Base-by-base conservation (phyloP, 305 asterid species). In the Ilex paraguariensis region DNA sequence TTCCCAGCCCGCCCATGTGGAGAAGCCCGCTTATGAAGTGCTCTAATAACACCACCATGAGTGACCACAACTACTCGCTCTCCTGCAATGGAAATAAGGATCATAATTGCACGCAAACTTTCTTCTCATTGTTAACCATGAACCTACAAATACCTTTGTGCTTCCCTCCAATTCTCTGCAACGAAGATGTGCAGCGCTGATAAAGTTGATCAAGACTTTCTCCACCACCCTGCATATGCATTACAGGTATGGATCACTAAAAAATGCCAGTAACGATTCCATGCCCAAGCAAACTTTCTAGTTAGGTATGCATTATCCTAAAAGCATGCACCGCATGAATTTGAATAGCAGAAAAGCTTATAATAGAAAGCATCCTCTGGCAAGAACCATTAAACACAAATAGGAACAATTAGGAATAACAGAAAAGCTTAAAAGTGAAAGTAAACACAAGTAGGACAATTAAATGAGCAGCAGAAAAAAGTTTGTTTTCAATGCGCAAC, bases 11-110 rank as follows among this genome's bases (percentile, higher is more conserved):
- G 73, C 44, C 78, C 72, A 42, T 71, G 77, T 44, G 91, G 81
- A 57, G 86, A 75, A 69, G 82, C 94, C 72, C 80, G 73, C 56
- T 75, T 73, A 52, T 71, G 82, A 68, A 92, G 86, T 57, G 94
- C 84, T 66, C 92, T 75, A 33, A 89, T 87, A 57, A 86, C 77
- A 17, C 96, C 97, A 11, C 97, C 97, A 17, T 92, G 98, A 31
- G 88, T 79, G 36, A 92, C 98, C 65, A 85, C 91, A 8, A 82
- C 95, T 36, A 89, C 79, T 73, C 88, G 87, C 80, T 91, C 87
- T 6, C 98, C 98, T 91, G 86, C 76, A 72, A 66, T 40, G 12
- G 61, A 59, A 39, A 52, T 5, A 16, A 52, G 30, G 11, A 5
- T 52, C 31, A 6, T 14, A 14, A 46, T 46, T 10, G 52, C 13